Base-by-base conservation (phyloP, 2,329 filamentous ascomycete species). In the Sclerotinia sclerotiorum region DNA sequence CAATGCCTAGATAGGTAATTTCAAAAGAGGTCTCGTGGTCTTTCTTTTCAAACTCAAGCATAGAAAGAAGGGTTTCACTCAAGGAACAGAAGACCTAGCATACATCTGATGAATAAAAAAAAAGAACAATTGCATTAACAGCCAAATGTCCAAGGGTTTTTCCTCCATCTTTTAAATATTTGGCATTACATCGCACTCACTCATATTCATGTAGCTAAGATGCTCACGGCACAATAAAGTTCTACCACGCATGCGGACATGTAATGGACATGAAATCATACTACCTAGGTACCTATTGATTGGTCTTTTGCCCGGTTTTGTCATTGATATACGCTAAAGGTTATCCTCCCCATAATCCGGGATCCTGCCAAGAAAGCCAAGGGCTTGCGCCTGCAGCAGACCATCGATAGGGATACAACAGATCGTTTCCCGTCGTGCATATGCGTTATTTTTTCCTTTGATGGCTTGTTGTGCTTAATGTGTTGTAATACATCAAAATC, bases 261-360 rank as follows among this genome's bases (percentile, higher is more conserved):
- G 13, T 11, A 24, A 48, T 62, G 21, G 7, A 19, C 10, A 24
- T 10, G 21, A 35, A 13, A 10, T 56, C 19, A 58, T 42, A 1
- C 10, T 35, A 35, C 35, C 32, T 6, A 5, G 3, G 32, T 29
- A 29, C 29, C 5, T 29, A 35, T 35, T 35, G 32, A 35, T 39
- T 57, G n/a, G 35, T 19, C 17, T 57, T 42, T 58, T n/a, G 46
- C 13, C 44, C 29, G 46, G 46, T 19, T 21, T 39, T 27, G n/a
- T 32, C 39, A 39, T 29, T 17, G n/a, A 64, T 54, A 54, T 42
- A 7, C 46, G 21, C 1, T 11, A 64, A 35, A 24, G 48, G 7
- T 48, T 8, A 6, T 32, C n/a, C 49, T 57, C 64, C 64, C 64
- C 64, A 60, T 60, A 60, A 60, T 60, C 64, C 24, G 51, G 64